Conservation (phyloP, 169 alveolate species). For the Plasmodium billcollinsi region DNA sequence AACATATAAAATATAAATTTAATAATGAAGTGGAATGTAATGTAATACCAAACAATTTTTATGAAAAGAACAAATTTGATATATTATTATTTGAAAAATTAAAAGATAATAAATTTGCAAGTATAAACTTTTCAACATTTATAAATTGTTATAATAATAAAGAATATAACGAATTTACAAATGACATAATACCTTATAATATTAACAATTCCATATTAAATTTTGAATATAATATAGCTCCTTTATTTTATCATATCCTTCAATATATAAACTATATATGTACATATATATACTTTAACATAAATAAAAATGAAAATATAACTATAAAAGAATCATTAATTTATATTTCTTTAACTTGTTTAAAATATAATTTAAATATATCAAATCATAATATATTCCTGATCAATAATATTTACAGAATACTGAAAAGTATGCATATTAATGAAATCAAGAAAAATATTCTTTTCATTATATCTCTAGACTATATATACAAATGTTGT, state of each 20-base stretch:
- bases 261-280: constrained; percentile 47
- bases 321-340: background rate
- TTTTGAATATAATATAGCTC: background rate
- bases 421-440: background rate
- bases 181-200: too few relatives aligned
- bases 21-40: too few relatives aligned
- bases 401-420: constrained; percentile 7
- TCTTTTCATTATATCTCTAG: constrained; percentile 12
- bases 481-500: background rate
- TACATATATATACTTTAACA: constrained; percentile 15
- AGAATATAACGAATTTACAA: too few relatives aligned
- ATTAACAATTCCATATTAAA: too few relatives aligned
- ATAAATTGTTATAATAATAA: too few relatives aligned
- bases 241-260: constrained; percentile 4
- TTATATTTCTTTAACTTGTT: background rate
- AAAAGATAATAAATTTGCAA: too few relatives aligned
- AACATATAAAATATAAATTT: background rate
- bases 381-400: background rate
- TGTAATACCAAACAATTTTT: too few relatives aligned
- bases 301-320: background rate
- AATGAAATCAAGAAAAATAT: background rate
- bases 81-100: too few relatives aligned
- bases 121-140: too few relatives aligned
- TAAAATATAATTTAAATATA: constrained; percentile 1
- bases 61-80: too few relatives aligned